Evolutionary conservation across 768 basidiomycete genomes (phyloP).

Genomic region (Clavulina sp.): DNA sequence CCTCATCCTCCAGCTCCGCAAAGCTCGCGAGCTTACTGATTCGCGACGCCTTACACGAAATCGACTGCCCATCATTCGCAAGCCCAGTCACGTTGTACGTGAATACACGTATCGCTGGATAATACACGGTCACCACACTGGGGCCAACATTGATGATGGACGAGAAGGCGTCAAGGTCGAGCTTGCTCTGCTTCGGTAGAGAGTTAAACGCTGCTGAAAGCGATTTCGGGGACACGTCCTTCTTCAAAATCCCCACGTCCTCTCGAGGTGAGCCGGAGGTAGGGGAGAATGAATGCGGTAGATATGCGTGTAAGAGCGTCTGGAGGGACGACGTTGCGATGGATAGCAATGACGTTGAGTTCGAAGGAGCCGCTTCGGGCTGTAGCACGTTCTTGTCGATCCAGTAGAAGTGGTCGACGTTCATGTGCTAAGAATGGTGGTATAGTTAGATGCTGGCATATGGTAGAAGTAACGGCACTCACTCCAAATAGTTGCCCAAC

Average conservation of each 20-base stretch:
- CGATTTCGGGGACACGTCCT: conserved; percentile 16
- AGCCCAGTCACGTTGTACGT: conserved; percentile 52
- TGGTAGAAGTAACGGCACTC: conserved; percentile 20
- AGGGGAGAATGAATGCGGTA: neutral
- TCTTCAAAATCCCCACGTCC: neutral
- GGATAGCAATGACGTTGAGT: neutral
- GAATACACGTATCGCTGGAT: conserved; percentile 66
- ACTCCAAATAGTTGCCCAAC: conserved; percentile 75
- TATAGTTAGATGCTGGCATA: neutral
- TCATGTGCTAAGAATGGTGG: conserved; percentile 43
- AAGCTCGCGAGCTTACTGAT: neutral
- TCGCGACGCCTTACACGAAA: neutral
- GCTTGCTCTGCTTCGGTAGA: conserved; percentile 28
- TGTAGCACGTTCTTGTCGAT: conserved; percentile 27
- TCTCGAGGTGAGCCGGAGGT: neutral
- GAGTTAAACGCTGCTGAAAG: conserved; percentile 48
- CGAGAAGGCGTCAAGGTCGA: conserved; percentile 33
- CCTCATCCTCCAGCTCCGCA: too few relatives aligned
- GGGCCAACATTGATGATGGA: conserved; percentile 66
- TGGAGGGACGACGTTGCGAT: neutral
- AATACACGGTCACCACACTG: conserved; percentile 74
- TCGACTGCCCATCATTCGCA: neutral
- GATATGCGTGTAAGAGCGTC: neutral
- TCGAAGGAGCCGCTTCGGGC: too few relatives aligned
- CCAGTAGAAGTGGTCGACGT: conserved; percentile 43